phyloP scores from a whole-genome alignment of 805 yeast species.

The Ogataea nitratoaversa region DNA sequence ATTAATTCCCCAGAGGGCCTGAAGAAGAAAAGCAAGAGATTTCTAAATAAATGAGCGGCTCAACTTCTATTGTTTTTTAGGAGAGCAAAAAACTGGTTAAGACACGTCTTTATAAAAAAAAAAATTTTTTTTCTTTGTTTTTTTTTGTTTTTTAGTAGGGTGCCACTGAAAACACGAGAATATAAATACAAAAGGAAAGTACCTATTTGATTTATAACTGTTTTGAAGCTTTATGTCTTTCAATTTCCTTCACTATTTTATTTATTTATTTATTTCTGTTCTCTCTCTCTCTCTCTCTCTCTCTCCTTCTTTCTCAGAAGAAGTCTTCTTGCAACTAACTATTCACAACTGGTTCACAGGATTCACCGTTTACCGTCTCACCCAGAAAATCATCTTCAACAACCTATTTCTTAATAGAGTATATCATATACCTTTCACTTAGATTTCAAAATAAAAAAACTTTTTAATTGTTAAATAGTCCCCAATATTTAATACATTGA shows the following conservation, averaged over 20 bases:
- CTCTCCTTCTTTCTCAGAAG: slow-evolving; percentile 38
- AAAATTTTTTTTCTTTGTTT: slow-evolving; percentile 1
- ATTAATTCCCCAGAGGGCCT: too few species aligned
- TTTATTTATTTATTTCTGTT: slow-evolving; percentile 11
- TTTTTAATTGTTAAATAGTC: slow-evolving; percentile 1
- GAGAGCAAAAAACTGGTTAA: too few species aligned
- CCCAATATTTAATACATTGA: slow-evolving; percentile 4
- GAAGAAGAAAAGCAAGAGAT: too few species aligned
- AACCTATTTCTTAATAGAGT: neutral
- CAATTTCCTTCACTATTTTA: slow-evolving; percentile 2
- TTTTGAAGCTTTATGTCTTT: slow-evolving; percentile 1
- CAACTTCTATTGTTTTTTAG: too few species aligned
- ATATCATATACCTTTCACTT: neutral
- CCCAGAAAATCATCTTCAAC: neutral
- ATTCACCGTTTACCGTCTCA: slow-evolving; percentile 1
- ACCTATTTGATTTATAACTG: neutral
- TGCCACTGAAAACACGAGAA: neutral
- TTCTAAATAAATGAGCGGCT: too few species aligned
- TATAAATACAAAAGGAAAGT: neutral
- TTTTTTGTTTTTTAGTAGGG: neutral
- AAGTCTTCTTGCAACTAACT: slow-evolving; percentile 26
- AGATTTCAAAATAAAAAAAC: neutral
- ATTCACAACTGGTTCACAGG: slow-evolving; percentile 4
- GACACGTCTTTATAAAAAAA: neutral
- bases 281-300: slow-evolving; percentile 25